Base-by-base conservation (phyloP, 2,329 filamentous ascomycete species). In the Fusarium equiseti region DNA sequence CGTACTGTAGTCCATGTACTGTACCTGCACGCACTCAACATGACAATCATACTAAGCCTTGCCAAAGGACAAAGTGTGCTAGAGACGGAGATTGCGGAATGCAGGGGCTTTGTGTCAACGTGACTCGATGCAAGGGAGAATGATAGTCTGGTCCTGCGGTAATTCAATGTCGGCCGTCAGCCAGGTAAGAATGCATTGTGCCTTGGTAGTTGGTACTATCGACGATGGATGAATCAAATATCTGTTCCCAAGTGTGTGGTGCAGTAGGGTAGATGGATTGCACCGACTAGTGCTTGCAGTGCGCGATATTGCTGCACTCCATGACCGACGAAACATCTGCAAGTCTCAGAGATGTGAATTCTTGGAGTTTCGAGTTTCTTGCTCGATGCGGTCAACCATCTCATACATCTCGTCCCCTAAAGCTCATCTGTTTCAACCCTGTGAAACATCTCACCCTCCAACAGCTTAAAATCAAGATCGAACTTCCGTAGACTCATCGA, bases 41-140 rank as follows among this genome's bases (percentile, higher is more conserved):
- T 31, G 32, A 27, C 32, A 27, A 29, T 18, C 46, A 51, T 44
- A 45, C 59, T 53, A 54, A 71, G 63, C 59, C 68, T 58, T 65
- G 65, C 49, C 43, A 51, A 54, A 45, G 29, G 50, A 68, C 29
- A 32, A 57, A 53, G 66, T 46, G 29, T 51, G 50, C 11, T 42
- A 18, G 53, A 55, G 31, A 31, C 54, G 46, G 67, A 69, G 42
- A 69, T 64, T 42, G 31, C 49, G 63, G 45, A 20, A 69, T 69
- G 68, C 68, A 71, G 60, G 68, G 69, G 64, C 40, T 45, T 52
- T 52, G 48, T 69, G 64, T 66, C 60, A 70, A 66, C 68, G 68
- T 72, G 69, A 71, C 65, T 51, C 31, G 22, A 51, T 27, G 69
- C 53, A 72, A 70, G 69, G 69, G 68, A 66, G 48, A 44, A 27